Conservation (phyloP, 345 rosid species). For the Chamaenerion angustifolium region DNA sequence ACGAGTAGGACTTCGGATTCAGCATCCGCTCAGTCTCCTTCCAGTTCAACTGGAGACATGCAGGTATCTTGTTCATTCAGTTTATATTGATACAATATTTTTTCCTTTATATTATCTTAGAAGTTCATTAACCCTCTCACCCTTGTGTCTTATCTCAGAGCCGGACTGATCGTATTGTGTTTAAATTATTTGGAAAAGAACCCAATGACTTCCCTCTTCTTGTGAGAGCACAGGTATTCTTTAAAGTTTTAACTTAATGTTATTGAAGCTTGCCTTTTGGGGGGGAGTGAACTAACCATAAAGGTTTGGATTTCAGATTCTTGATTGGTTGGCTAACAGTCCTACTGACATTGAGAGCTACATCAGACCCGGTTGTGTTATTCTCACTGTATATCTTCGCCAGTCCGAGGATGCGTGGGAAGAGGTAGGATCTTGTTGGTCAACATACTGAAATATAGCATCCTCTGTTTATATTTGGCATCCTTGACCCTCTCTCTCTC, state of each 20-base stretch:
- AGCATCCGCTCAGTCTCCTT: slow-evolving; percentile 93
- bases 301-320: slow-evolving; percentile 48
- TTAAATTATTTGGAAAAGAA: slow-evolving; percentile 90
- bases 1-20: slow-evolving; percentile 91
- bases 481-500: neutral
- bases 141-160: slow-evolving; percentile 31
- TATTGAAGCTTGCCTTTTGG: too few relatives aligned
- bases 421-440: slow-evolving; percentile 40
- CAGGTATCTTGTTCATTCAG: slow-evolving; percentile 34
- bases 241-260: slow-evolving; percentile 2
- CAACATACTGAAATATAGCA: neutral
- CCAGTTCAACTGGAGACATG: slow-evolving; percentile 80
- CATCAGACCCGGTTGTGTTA: slow-evolving; percentile 91
- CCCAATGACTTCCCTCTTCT: slow-evolving; percentile 84
- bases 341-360: slow-evolving; percentile 99
- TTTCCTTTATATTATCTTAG: too few relatives aligned
- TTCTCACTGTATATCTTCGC: slow-evolving; percentile 77
- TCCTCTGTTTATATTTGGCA: neutral
- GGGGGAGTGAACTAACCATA: slow-evolving; percentile 7
- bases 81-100: too few relatives aligned
- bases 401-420: slow-evolving; percentile 85
- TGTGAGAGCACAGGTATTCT: slow-evolving; percentile 71
- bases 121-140: neutral
- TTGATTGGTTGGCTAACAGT: slow-evolving; percentile 88
- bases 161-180: slow-evolving; percentile 87